Evolutionary conservation across 1,139 yeast genomes (phyloP).

Genomic region (Pichia sp.): DNA sequence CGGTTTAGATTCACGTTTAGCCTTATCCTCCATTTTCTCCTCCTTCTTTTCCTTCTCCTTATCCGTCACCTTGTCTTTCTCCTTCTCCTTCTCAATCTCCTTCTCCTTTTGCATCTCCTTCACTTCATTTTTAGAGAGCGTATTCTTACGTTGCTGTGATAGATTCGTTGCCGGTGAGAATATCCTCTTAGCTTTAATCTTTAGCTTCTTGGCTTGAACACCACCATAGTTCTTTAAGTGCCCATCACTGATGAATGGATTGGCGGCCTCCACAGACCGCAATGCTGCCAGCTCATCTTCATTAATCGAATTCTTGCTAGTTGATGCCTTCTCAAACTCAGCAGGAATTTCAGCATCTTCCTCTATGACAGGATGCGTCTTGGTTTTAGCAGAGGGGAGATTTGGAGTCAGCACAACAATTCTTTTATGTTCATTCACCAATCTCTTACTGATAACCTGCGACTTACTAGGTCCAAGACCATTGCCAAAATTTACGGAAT

Average conservation of each 20-base stretch:
- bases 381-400: not conserved
- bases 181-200: not conserved
- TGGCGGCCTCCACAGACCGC: slow-evolving; percentile 15
- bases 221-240: slow-evolving; percentile 2
- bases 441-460: slow-evolving; percentile 56
- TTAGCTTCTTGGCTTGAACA: not conserved
- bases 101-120: not conserved
- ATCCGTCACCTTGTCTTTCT: not conserved
- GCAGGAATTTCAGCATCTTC: not conserved
- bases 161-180: not conserved
- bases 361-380: not conserved
- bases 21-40: slow-evolving; percentile 15
- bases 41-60: slow-evolving; percentile 7
- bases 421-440: slow-evolving; percentile 23
- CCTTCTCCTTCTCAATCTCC: not conserved
- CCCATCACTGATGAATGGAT: slow-evolving; percentile 12
- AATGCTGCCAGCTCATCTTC: slow-evolving; percentile 14
- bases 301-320: slow-evolving; percentile 1
- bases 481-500: no score
- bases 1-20: slow-evolving; percentile 24
- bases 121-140: not conserved
- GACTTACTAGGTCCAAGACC: slow-evolving; percentile 67
- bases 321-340: not conserved
- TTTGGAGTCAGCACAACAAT: slow-evolving; percentile 13
- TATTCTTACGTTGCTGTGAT: not conserved